Base-by-base conservation (phyloP, 177 flowering plant species). In the Telopea speciosissima region DNA sequence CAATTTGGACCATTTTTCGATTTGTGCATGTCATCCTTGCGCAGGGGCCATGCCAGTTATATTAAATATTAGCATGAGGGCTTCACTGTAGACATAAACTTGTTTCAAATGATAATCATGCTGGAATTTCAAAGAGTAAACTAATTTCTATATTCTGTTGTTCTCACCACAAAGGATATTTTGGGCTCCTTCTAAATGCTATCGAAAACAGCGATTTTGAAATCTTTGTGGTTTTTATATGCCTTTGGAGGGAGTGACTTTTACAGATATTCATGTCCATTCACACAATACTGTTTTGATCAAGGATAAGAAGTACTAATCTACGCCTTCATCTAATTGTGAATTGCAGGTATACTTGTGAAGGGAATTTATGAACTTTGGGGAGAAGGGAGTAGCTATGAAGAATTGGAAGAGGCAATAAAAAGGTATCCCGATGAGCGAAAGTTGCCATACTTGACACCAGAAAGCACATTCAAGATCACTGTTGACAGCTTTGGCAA, bases 361-460 rank as follows among this genome's bases (percentile, higher is more conserved):
- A 95, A 95, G 79, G 99, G 99, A 62, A 88, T 95, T 24, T 95
- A 91, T 84, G 97, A 95, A 76, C 81, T 93, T n/a, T 95, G 99
- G 99, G 99, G 99, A 56, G 90, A 93, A 85, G 99, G 96, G 59
- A 77, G 79, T 70, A 82, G 70, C 80, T 86, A 85, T 79, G 94
- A 90, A 79, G 97, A 93, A 67, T 79, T 95, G 70, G 92, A 90
- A 81, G 92, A 81, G 75, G 83, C 92, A 28, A 76, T 95, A 26
- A 85, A 72, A 74, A 69, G 68, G 52, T 91, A 84, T 74, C 93
- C 97, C 12, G 97, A 93, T 71, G 97, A 91, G 19, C 71, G 82
- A 52, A 91, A 90, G 80, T 74, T 81, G 66, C 98, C 97, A 21
- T 95, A 83, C 79, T 77, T 95, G 82, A 61, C 79, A n/a, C 63